Base-by-base conservation (phyloP, 371 early-diverging fungal species). In the Rhizopus stolonifer region DNA sequence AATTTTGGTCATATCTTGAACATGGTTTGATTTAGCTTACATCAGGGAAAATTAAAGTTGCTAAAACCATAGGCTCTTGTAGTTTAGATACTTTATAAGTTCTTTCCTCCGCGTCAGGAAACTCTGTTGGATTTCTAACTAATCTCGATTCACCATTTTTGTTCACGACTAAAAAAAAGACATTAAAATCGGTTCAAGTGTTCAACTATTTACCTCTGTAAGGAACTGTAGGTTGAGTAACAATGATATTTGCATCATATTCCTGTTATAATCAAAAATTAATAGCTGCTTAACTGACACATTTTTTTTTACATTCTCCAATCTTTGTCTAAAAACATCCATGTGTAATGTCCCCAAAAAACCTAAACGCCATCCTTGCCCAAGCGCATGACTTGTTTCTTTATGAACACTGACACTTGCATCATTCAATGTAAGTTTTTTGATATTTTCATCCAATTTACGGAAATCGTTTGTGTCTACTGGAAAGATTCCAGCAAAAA, bases 341-440 rank as follows among this genome's bases (percentile, higher is more conserved):
- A 97, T 93, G 52, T 96, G 98, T 25, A 98, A 62, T 0, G 94
- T 95, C 4, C 98, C 99, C 56, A 96, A 60, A 54, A 98, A 98
- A 1, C 99, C 99, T 17, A 98, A 77, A 18, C 99, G 84, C 87
- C 94, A 98, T 2, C 99, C 99, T 73, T 95, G 97, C 1, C 99
- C 99, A 14, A 98, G 58, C 13, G 96, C 91, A 40, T 72, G 77
- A 61, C 87, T 85, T 6, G 93, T 94, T 60, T 97, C 98, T 58
- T 89, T 88, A 47, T 90, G 84, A 1, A 96, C 88, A 38, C 80
- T 69, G 4, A 98, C 97, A 50, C 92, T 91, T 0, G 96, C 87
- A 75, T 98, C 99, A 64, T 95, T 98, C 19, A 98, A 70, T 0
- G 94, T 94, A 23, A 98, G 72, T 57, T 94, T 89, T 46, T 89